Conservation (phyloP, 129 eudicot species). For the sunflower (Helianthus annuus) region HanXRQr2.0-SUNRISE NC_035447.2:36779929-36780428, state of each 20-base stretch:
- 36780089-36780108: too few relatives aligned
- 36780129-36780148: neutral
- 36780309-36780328: constrained; percentile 87
- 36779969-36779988: too few relatives aligned
- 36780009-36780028: too few relatives aligned
- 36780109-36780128: too few relatives aligned
- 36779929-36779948: too few relatives aligned
- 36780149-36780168: neutral
- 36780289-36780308: constrained; percentile 70
- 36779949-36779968: too few relatives aligned
- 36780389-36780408: constrained; percentile 55
- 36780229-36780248: constrained; percentile 64
- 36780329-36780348: constrained; percentile 82
- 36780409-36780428: constrained; percentile 84
- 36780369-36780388: constrained; percentile 77
- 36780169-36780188: constrained; percentile 92
- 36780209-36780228: constrained; percentile 48
- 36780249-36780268: constrained; percentile 63
- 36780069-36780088: too few relatives aligned
- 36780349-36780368: constrained; percentile 72
- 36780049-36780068: too few relatives aligned
- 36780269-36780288: constrained; percentile 65
- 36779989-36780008: too few relatives aligned
- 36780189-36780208: constrained; percentile 94
- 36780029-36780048: too few relatives aligned